Evolutionary conservation across 2,329 filamentous ascomycete genomes (phyloP), one percentile per base, ranked within the genome.

Genomic region (Colletotrichum gloeosporioides): DNA sequence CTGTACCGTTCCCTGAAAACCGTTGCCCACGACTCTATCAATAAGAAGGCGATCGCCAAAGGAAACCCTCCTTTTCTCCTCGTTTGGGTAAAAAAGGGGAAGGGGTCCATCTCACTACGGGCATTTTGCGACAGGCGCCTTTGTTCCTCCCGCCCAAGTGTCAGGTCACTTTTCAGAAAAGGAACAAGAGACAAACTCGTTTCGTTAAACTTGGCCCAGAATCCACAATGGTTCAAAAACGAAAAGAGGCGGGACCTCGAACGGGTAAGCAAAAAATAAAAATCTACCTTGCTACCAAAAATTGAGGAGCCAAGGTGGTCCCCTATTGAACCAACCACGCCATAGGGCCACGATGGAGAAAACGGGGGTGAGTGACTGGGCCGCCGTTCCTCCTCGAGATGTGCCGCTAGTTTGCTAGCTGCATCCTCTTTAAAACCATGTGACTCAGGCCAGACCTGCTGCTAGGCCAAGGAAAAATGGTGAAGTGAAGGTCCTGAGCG

Each of bases 401-500:
- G 65, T 55, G 74, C 74, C 70, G 65, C 74, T 76, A 76, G 74
- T 18, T 31, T 31, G 59, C 70, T 76, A 76, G 74, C 71, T 74
- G 74, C 74, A 76, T 74, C 74, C 70, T 69, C 70, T 69, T 76
- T 66, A 74, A 53, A 74, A 74, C 70, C 74, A 76, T 76, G 74
- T 76, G 74, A 76, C 74, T 74, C 70, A 61, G 59, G 69, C 59
- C 32, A 63, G 63, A 72, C 31, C 59, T 49, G 18, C 29, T 36
- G 27, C 59, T 64, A 49, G 36, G 64, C 70, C 44, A 22, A 53
- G 44, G 44, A 53, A 53, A 53, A n/a, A 6, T n/a, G 18, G 39
- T 49, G 39, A n/a, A 65, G 39, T 49, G 65, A 31, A 59, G 31
- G 34, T 75, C 68, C 69, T 71, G 31, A 32, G 73, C 73, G 61